Evolutionary conservation across 2,329 filamentous ascomycete species (phyloP).

Genomic region (Claviceps sp.): DNA sequence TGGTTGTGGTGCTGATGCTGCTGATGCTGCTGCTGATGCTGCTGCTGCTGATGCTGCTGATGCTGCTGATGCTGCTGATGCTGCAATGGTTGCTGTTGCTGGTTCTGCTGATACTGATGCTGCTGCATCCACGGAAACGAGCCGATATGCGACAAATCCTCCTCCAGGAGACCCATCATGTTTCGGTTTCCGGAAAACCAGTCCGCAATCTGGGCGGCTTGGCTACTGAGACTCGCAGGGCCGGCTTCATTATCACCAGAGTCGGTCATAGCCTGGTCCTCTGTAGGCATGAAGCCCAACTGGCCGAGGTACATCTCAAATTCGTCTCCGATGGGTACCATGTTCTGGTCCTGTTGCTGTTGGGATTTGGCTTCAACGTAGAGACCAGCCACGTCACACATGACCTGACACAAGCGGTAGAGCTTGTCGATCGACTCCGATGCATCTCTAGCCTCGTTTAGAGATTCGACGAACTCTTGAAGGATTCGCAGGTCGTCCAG

Average conservation of each 20-base stretch:
- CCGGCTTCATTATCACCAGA: constrained; percentile 8
- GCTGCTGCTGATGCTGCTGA: no score
- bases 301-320: constrained; percentile 54
- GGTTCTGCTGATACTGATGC: constrained; percentile 4
- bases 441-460: constrained; percentile 34
- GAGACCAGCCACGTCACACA: constrained; percentile 45
- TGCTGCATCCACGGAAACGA: constrained; percentile 21
- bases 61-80: neutral
- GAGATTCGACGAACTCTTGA: constrained; percentile 41
- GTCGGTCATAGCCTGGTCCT: constrained; percentile 17
- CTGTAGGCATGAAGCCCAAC: constrained; percentile 43
- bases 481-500: constrained; percentile 40
- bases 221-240: constrained; percentile 15
- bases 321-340: constrained; percentile 40
- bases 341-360: constrained; percentile 30
- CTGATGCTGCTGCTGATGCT: neutral
- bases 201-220: constrained; percentile 40
- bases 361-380: constrained; percentile 48
- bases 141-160: constrained; percentile 38
- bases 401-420: constrained; percentile 47
- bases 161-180: constrained; percentile 51
- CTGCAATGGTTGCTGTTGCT: constrained; percentile 10
- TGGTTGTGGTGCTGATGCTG: constrained; percentile 7
- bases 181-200: constrained; percentile 55
- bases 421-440: constrained; percentile 48